Evolutionary conservation across 441 rosid species (phyloP).

Genomic region (Jatropha podagrica): DNA sequence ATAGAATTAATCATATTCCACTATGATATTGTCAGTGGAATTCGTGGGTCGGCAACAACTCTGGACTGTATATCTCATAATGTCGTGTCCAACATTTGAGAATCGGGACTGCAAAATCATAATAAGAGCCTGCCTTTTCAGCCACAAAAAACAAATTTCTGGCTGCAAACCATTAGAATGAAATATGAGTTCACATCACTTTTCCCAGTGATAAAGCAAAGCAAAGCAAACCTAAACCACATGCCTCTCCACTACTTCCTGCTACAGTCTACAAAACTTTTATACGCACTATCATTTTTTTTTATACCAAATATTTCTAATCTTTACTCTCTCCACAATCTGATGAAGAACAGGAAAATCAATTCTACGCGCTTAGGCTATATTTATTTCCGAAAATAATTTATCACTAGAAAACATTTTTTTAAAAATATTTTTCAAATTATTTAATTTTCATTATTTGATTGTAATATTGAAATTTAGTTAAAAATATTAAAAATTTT

Average conservation of each 20-base stretch:
- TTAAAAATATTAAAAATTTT: no score
- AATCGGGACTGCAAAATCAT: not conserved
- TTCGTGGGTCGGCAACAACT: conserved; percentile 28
- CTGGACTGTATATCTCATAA: conserved; percentile 1
- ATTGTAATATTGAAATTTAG: no score
- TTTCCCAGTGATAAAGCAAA: conserved; percentile 19
- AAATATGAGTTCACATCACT: not conserved
- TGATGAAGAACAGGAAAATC: no score
- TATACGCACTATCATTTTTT: not conserved
- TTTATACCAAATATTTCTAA: no score
- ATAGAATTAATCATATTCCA: conserved; percentile 5
- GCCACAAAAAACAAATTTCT: conserved; percentile 9
- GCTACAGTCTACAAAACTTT: conserved; percentile 19
- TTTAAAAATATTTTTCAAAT: no score
- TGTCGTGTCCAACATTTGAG: conserved; percentile 15
- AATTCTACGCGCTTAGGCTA: no score
- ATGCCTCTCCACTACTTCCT: conserved; percentile 21
- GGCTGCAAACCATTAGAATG: not conserved
- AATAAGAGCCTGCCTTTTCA: not conserved
- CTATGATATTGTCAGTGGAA: conserved; percentile 6
- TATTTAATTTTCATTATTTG: no score
- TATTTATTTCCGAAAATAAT: no score
- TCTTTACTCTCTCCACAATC: no score
- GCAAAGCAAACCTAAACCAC: conserved; percentile 9
- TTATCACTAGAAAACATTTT: no score